Evolutionary conservation across 768 basidiomycete genomes (phyloP), one percentile per base, ranked within the genome.

Genomic region (Rhodotorula diobovata): DNA sequence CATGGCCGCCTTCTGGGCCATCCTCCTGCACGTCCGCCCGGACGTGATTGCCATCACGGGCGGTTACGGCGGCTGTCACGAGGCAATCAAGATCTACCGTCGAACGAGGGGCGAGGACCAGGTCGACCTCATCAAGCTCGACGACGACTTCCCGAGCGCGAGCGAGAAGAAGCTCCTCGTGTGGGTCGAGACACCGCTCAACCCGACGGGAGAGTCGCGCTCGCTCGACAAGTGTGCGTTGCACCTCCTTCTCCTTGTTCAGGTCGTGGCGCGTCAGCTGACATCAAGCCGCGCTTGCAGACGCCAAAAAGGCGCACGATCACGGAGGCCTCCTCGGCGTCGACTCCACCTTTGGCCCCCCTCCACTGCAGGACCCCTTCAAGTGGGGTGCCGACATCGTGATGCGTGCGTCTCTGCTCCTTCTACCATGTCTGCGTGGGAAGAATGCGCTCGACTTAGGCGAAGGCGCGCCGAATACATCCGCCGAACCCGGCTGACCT

Each of bases 281-380:
- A 32, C 16, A 28, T 35, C 25, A 37, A 5, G 11, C 46, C 6
- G 45, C 4, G 4, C 46, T 34, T 2, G 21, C 63, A 74, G 73
- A 75, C 48, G 68, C 70, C 1, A 56, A 75, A 45, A 76, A 89
- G 88, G 83, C 88, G 63, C 91, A 91, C 77, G 85, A 86, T 62
- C 87, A 85, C 2, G 89, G 89, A 9, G 91, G 89, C 14, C 86
- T 85, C 63, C 79, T 95, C n/a, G 68, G 89, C 1, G 82, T 94
- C 14, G 93, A 95, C 79, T 86, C 91, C 2, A 94, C 93, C 0
- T 93, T 95, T 79, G 92, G 84, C 0, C 93, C 92, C 57, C 93
- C 92, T 5, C 91, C 91, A 2, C 83, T 94, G 48, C 90, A 90
- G 76, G 89, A 91, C 76, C 92, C 93, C 6, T 91, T 94, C 82